Conservation (phyloP, 2,329 filamentous ascomycete species). For the Xylaria sp. region DNA sequence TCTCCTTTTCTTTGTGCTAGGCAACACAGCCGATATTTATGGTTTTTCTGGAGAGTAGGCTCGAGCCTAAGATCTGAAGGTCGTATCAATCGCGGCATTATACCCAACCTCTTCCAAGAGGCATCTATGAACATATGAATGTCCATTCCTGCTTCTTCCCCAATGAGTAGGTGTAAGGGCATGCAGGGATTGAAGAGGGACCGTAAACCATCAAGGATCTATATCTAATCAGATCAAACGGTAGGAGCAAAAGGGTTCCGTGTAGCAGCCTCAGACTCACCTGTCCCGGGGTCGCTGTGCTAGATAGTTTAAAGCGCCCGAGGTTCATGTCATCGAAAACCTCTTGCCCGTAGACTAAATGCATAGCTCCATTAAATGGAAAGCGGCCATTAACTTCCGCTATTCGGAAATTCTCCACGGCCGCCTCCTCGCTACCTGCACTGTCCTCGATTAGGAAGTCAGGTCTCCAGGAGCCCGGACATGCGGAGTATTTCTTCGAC, state of each 20-base stretch:
- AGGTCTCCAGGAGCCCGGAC: conserved; percentile 52
- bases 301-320: conserved; percentile 31
- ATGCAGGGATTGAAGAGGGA: conserved; percentile 45
- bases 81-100: conserved; percentile 49
- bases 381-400: conserved; percentile 57
- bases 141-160: conserved; percentile 51
- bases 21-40: conserved; percentile 48
- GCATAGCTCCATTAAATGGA: conserved; percentile 52
- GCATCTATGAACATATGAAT: conserved; percentile 53
- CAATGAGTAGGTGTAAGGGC: conserved; percentile 53
- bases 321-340: conserved; percentile 41
- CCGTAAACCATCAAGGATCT: conserved; percentile 49
- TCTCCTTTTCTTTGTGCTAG: conserved; percentile 32
- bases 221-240: conserved; percentile 2
- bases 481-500: conserved; percentile 37
- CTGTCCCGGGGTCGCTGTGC: conserved; percentile 42
- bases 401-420: conserved; percentile 46
- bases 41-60: conserved; percentile 39
- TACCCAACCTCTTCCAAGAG: conserved; percentile 44
- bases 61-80: conserved; percentile 50
- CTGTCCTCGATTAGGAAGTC: conserved; percentile 53
- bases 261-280: conserved; percentile 33
- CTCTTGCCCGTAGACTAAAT: conserved; percentile 46
- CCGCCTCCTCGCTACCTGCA: background rate
- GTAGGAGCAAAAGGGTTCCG: background rate